These are phyloP conservation scores for Claviceps pazoutovae DNA, from an alignment of 2,329 filamentous ascomycete genomes.

Conservation along the genomic window DNA sequence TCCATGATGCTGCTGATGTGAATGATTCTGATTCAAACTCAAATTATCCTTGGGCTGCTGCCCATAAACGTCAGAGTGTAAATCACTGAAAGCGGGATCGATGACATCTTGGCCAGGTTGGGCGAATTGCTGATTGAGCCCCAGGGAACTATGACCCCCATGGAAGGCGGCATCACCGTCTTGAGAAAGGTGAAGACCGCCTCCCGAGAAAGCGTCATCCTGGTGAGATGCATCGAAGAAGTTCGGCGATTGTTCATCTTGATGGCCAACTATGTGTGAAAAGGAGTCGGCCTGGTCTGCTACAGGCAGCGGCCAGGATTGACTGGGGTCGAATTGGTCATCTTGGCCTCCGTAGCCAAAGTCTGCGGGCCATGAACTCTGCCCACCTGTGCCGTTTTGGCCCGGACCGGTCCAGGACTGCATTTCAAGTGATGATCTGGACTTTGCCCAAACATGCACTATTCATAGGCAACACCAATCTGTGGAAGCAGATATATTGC, in stretches of 20 bases:
- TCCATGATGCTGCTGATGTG: conserved; percentile 9
- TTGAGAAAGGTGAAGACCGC: conserved; percentile 16
- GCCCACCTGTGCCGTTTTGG: conserved; percentile 23
- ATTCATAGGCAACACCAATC: conserved; percentile 7
- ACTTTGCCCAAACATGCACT: conserved; percentile 10
- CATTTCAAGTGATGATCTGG: conserved; percentile 19
- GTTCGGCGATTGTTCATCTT: conserved; percentile 18
- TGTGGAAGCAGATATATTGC: conserved; percentile 11
- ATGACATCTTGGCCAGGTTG: conserved; percentile 22
- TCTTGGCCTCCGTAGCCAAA: conserved; percentile 20
- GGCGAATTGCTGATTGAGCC: conserved; percentile 21
- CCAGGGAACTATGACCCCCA: conserved; percentile 16
- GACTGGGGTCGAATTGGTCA: conserved; percentile 24
- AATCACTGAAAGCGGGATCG: conserved; percentile 22
- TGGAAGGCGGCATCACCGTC: conserved; percentile 18
- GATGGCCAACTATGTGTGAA: conserved; percentile 16
- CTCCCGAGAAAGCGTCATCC: conserved; percentile 19
- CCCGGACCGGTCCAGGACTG: conserved; percentile 26
- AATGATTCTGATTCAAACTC: conserved; percentile 17
- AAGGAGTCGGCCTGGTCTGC: conserved; percentile 19
- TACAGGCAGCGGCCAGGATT: conserved; percentile 24
- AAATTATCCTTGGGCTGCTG: conserved; percentile 19
- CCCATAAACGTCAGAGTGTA: conserved; percentile 24
- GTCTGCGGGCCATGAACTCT: conserved; percentile 21
- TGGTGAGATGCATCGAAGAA: conserved; percentile 22